phyloP scores from a whole-genome alignment of 1,284 basidiomycete species.

The Puccinia novopanici region DNA sequence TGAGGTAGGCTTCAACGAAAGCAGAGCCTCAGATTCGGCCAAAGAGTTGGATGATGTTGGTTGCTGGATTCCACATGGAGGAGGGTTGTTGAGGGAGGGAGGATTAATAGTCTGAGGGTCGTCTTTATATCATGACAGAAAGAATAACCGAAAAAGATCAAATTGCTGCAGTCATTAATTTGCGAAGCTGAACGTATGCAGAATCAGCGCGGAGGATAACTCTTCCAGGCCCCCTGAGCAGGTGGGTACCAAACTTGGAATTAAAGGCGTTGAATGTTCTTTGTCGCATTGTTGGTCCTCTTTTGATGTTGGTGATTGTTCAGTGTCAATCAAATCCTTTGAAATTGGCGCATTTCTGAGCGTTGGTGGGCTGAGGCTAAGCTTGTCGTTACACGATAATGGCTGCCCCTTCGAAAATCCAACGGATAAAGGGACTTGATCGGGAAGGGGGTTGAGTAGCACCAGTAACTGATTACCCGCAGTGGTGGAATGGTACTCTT shows the following conservation, averaged over 20 bases:
- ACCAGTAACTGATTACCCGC: neutral
- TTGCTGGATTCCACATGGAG: too few species aligned
- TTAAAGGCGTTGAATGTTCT: neutral
- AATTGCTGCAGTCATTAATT: neutral
- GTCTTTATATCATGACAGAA: neutral
- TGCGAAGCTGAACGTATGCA: neutral
- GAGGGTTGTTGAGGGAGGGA: neutral
- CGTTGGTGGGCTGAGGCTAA: neutral
- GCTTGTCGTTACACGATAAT: neutral
- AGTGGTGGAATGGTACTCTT: neutral
- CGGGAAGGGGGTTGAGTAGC: conserved; percentile 1
- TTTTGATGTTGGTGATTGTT: neutral
- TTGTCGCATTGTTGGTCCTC: too few species aligned
- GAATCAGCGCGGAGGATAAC: too few species aligned
- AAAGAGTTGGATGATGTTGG: too few species aligned
- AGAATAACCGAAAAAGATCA: neutral
- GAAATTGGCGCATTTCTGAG: too few species aligned
- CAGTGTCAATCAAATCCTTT: neutral
- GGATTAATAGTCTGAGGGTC: neutral
- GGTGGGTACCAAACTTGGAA: neutral
- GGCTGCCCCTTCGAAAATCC: too few species aligned
- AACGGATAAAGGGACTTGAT: neutral
- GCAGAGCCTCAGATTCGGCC: too few species aligned
- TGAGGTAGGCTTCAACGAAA: too few species aligned
- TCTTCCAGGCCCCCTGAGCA: neutral